These are phyloP conservation scores for Penicillium egyptiacum DNA, from an alignment of 495 filamentous ascomycete species.

Conservation along the genomic window DNA sequence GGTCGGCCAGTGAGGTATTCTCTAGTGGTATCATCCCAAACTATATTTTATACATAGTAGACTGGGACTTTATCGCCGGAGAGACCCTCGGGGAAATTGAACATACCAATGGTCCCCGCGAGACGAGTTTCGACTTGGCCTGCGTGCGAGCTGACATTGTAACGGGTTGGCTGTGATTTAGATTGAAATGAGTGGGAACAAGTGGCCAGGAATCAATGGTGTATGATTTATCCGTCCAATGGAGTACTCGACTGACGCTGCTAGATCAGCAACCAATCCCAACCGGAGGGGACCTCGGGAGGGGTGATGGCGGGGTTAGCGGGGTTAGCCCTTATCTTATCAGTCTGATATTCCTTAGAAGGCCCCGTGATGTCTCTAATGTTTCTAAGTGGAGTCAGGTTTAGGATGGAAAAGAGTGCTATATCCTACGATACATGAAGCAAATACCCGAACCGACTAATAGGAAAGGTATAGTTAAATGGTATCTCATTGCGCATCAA, in stretches of 20 bases:
- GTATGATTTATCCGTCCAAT: neutral
- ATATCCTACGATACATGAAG: neutral
- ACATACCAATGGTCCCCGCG: conserved; percentile 49
- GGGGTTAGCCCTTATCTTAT: conserved; percentile 13
- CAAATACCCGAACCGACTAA: neutral
- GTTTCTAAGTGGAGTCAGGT: neutral
- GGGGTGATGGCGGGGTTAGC: conserved; percentile 5
- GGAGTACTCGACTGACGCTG: neutral
- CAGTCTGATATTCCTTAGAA: neutral
- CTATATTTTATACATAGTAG: neutral
- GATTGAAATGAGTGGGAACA: neutral
- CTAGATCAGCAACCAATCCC: neutral
- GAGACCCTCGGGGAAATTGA: neutral
- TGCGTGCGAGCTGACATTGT: conserved; percentile 28
- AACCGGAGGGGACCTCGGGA: neutral
- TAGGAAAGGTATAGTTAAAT: conserved; percentile 4
- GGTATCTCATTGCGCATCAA: conserved; percentile 26
- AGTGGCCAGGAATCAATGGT: neutral
- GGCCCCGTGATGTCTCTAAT: neutral
- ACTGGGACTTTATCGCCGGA: conserved; percentile 20
- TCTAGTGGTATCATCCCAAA: too few relatives aligned
- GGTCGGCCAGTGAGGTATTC: too few relatives aligned
- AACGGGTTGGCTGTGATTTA: neutral
- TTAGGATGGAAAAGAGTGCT: too few relatives aligned
- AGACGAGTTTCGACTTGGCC: conserved; percentile 46